Conservation (phyloP, 495 filamentous ascomycete genomes). For the Penicillium paradoxum region DNA sequence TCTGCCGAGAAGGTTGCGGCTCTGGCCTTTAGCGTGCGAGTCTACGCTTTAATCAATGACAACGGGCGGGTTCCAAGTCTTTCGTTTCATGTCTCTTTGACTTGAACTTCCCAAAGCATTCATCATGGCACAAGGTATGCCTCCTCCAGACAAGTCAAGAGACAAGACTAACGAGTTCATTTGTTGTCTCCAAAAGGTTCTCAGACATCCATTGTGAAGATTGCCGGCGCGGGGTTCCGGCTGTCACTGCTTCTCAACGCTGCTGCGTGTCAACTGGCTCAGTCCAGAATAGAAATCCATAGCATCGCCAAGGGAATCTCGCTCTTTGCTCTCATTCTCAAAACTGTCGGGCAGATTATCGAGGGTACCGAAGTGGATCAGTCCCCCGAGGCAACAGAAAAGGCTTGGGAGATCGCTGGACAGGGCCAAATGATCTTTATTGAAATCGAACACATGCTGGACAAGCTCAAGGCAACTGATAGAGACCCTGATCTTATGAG, state of each 20-base stretch:
- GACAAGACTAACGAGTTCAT: background rate
- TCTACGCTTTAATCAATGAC: background rate
- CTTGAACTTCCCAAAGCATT: background rate
- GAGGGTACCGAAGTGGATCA: slow-evolving; percentile 24
- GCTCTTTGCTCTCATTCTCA: slow-evolving; percentile 41
- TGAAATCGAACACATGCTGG: slow-evolving; percentile 43
- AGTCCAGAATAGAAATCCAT: slow-evolving; percentile 41
- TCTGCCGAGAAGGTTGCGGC: slow-evolving; percentile 20
- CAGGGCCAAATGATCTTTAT: slow-evolving; percentile 40
- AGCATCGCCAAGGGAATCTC: slow-evolving; percentile 44
- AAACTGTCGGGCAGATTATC: slow-evolving; percentile 34
- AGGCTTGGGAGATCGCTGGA: slow-evolving; percentile 36
- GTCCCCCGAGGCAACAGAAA: slow-evolving; percentile 31
- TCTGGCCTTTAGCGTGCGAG: background rate
- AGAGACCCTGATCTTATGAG: slow-evolving; percentile 23
- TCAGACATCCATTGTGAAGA: slow-evolving; percentile 28
- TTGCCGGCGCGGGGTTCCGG: slow-evolving; percentile 40
- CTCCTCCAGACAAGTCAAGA: background rate
- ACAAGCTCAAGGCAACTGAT: slow-evolving; percentile 35
- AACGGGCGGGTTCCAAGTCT: background rate
- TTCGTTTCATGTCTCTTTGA: background rate
- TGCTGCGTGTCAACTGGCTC: slow-evolving; percentile 39
- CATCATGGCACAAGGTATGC: slow-evolving; percentile 20
- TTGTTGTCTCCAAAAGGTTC: slow-evolving; percentile 12
- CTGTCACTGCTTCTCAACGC: slow-evolving; percentile 43